Evolutionary conservation across 2,329 filamentous ascomycete genomes (phyloP).

Genomic region (Fusarium brevicatenulatum): DNA sequence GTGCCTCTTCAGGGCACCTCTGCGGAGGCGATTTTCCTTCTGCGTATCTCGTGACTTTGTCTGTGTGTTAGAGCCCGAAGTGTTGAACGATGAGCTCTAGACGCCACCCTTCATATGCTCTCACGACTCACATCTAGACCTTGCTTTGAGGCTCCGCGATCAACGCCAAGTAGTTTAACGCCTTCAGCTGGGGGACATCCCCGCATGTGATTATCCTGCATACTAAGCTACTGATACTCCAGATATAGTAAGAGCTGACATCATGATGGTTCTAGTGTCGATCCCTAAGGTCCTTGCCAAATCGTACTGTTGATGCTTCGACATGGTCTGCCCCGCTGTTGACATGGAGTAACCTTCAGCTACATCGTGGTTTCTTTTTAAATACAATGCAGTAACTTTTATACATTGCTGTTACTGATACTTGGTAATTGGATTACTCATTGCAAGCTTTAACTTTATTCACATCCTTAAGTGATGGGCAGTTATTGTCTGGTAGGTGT

Average conservation of each 20-base stretch:
- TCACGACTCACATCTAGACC: not conserved
- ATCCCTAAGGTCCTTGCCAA: constrained; percentile 19
- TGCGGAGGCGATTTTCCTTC: not conserved
- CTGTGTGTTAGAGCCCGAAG: not conserved
- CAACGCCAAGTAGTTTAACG: constrained; percentile 18
- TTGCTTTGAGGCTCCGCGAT: constrained; percentile 24
- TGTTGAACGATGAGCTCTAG: not conserved
- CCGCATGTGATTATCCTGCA: constrained; percentile 31
- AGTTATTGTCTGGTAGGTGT: not conserved
- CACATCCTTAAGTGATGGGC: not conserved
- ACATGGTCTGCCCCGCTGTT: not conserved
- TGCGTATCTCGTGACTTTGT: not conserved
- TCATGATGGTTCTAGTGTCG: constrained; percentile 29
- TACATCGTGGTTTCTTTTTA: no score
- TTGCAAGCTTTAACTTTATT: not conserved
- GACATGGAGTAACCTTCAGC: not conserved
- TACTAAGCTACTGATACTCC: constrained; percentile 11
- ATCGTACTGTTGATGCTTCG: constrained; percentile 4
- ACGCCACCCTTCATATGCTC: not conserved
- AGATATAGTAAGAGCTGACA: constrained; percentile 34
- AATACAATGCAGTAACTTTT: not conserved
- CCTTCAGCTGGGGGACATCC: constrained; percentile 9
- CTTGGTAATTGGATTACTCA: not conserved
- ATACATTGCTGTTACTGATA: not conserved
- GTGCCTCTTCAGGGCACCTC: not conserved